phyloP scores from a whole-genome alignment of 2,329 filamentous ascomycete genomes.

The Exophiala sp. region DNA sequence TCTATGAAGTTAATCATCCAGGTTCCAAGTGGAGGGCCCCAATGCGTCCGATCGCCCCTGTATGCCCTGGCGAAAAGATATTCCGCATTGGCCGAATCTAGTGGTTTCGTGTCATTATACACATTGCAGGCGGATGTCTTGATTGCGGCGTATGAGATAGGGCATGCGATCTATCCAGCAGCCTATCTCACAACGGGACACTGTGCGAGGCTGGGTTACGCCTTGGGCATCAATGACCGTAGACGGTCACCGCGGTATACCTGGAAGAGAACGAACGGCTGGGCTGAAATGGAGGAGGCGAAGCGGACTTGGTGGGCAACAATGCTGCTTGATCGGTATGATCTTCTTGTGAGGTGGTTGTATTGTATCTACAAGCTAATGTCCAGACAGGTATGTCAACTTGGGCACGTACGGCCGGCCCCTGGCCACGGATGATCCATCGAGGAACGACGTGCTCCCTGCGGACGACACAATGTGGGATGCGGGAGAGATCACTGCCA shows the following conservation, averaged over 20 bases:
- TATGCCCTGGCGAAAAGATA: conserved; percentile 32
- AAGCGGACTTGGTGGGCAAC: conserved; percentile 30
- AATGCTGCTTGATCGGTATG: conserved; percentile 30
- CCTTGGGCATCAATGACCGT: conserved; percentile 26
- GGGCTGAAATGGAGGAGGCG: conserved; percentile 29
- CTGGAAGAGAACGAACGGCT: conserved; percentile 18
- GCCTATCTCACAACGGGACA: conserved; percentile 32
- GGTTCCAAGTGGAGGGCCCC: conserved; percentile 12
- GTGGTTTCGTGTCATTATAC: conserved; percentile 29
- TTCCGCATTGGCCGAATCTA: conserved; percentile 28
- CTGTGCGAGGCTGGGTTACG: conserved; percentile 26
- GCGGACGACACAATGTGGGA: conserved; percentile 29
- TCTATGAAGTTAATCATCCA: conserved; percentile 31
- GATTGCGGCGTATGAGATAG: conserved; percentile 34
- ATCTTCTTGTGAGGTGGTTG: background rate
- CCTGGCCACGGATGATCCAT: conserved; percentile 29
- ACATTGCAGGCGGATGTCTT: conserved; percentile 33
- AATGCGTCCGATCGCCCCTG: conserved; percentile 17
- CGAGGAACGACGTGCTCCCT: conserved; percentile 26
- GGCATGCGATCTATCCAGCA: conserved; percentile 36
- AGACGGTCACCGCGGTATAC: conserved; percentile 24
- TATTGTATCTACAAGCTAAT: conserved; percentile 3
- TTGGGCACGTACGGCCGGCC: conserved; percentile 27
- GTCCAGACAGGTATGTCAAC: conserved; percentile 27
- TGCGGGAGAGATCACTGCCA: conserved; percentile 24